phyloP scores from a whole-genome alignment of 228 moss, liverwort and hornwort genomes.

The Sphagnum fallax region DNA sequence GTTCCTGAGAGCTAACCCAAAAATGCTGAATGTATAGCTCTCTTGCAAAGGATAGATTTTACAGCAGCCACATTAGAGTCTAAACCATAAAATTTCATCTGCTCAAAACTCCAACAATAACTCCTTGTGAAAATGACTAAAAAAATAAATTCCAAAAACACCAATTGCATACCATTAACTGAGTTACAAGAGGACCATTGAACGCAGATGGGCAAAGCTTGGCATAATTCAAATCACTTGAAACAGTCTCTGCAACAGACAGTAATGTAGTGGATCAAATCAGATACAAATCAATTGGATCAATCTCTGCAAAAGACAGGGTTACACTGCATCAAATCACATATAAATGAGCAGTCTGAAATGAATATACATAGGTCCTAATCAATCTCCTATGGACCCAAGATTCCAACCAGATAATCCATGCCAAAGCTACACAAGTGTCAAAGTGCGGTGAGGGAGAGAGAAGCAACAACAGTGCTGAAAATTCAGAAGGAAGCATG shows the following conservation, averaged over 20 bases:
- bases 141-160: not conserved
- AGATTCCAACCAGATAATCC: not conserved
- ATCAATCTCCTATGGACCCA: no score
- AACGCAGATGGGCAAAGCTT: conserved; percentile 41
- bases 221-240: conserved; percentile 32
- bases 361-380: no score
- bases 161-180: conserved; percentile 17
- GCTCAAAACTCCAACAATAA: not conserved
- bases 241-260: not conserved
- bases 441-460: not conserved
- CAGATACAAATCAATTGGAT: not conserved
- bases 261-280: no score
- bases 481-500: not conserved
- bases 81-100: not conserved
- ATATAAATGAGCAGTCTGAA: no score
- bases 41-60: not conserved
- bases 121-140: not conserved
- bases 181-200: conserved; percentile 42
- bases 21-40: not conserved
- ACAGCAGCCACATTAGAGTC: no score
- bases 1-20: not conserved
- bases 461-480: no score
- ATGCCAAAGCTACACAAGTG: not conserved
- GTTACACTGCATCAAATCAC: no score
- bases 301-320: not conserved